Evolutionary conservation across 345 rosid species (phyloP), one percentile per base, ranked within the genome.

Genomic region (Aquilaria yunnanensis): DNA sequence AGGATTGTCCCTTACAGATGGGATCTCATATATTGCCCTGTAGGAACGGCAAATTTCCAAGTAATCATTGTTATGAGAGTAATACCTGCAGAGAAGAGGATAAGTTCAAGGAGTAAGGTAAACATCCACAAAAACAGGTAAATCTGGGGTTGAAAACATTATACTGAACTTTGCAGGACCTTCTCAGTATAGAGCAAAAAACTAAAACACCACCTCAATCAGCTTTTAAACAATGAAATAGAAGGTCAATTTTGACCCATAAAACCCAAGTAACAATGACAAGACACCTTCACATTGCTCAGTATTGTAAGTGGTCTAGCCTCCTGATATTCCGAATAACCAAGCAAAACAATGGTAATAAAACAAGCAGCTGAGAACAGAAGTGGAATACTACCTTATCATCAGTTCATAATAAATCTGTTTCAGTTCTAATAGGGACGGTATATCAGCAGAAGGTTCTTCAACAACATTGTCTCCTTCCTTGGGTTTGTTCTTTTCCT

Each of bases 381-480:
- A 56, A 51, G 51, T 2, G 59, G 29, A 56, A 51, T 52, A 66
- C 41, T 73, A 86, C 98, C 99, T 68, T 61, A 91, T 95, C 98
- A 95, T 91, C 50, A 81, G 72, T 74, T 91, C 96, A 72, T 88
- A 87, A 79, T 93, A 90, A 32, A 88, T 83, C 31, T 83, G 79
- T 78, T 93, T 90, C 67, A 93, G 78, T 70, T 88, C 92, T 81
- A 86, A 67, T 50, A 90, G 63, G 2, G 94, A 79, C n/a, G 97
- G 99, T 69, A 91, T 89, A 77, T 91, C 97, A 64, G 92, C 93
- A 51, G 99, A 91, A 66, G 99, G 96, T 78, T 87, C 97, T 72
- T 89, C 97, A 57, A 95, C 81, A 49, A 90, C 62, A 70, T 75
- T 75, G 32, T 89, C 97, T 65, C 94, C 94, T 79, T 90, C 97